Evolutionary conservation across 306 rosid genomes (phyloP).

Genomic region (Prunus salicina): DNA sequence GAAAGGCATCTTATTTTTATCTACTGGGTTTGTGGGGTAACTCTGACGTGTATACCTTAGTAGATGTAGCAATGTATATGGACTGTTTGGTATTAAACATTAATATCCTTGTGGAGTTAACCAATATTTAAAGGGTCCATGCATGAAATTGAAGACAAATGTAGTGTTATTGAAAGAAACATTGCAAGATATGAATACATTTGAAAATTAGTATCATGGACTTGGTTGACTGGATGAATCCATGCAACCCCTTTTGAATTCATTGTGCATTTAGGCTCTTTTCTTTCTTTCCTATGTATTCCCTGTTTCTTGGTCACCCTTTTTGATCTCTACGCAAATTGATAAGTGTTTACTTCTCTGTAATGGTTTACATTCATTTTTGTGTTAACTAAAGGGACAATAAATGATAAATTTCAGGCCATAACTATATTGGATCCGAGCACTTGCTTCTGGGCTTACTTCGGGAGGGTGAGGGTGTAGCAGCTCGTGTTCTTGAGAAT

Average conservation of each 20-base stretch:
- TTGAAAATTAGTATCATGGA: not conserved
- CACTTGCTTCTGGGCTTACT: constrained; percentile 97
- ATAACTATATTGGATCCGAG: constrained; percentile 93
- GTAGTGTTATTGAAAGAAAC: not conserved
- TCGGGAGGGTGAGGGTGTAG: constrained; percentile 97
- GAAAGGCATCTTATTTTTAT: not conserved
- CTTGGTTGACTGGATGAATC: not conserved
- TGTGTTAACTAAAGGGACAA: constrained; percentile 9
- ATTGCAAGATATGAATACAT: not conserved
- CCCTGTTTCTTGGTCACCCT: not conserved
- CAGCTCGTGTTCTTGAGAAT: constrained; percentile 95
- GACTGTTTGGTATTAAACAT: not conserved
- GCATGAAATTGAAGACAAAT: not conserved
- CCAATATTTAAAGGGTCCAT: not conserved
- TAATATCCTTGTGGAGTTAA: not conserved
- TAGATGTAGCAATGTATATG: not conserved
- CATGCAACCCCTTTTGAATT: not conserved
- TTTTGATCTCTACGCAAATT: not conserved
- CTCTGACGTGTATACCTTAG: not conserved
- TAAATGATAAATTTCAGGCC: constrained; percentile 50
- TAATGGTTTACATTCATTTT: not conserved
- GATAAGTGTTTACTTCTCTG: not conserved
- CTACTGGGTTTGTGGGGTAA: not conserved
- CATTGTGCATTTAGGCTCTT: not conserved
- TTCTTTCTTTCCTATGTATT: not conserved